A percentile compares a stretch with the other conserved stretches of the same genome.
Evolutionary conservation across 192 early-diverging fungal species (phyloP).

Genomic region (Borealophlyctis nickersoniae): DNA sequence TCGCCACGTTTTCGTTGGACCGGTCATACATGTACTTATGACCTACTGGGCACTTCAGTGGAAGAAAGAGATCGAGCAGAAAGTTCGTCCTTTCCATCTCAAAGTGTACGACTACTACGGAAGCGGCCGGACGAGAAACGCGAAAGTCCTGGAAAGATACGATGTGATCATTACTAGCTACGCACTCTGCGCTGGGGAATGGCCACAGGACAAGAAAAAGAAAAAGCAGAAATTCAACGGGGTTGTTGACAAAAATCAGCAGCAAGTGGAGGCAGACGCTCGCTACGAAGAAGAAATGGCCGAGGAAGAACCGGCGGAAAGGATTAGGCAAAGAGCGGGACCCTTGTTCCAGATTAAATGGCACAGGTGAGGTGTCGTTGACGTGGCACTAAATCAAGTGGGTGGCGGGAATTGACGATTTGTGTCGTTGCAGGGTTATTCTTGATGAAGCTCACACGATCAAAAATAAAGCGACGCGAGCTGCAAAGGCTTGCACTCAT

Average conservation of each 20-base stretch:
- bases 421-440: conserved; percentile 26
- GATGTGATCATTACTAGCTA: conserved; percentile 42
- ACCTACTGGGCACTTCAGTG: conserved; percentile 32
- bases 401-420: neutral
- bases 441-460: conserved; percentile 47
- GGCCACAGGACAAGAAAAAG: conserved; percentile 28
- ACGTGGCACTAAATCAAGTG: neutral
- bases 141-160: conserved; percentile 43
- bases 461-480: conserved; percentile 40
- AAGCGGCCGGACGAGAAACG: conserved; percentile 15
- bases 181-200: conserved; percentile 23
- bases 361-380: neutral
- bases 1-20: neutral
- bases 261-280: conserved; percentile 4
- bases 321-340: conserved; percentile 5
- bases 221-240: conserved; percentile 6
- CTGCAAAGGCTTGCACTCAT: conserved; percentile 22
- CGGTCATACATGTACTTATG: neutral
- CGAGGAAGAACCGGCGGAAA: conserved; percentile 8
- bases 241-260: neutral
- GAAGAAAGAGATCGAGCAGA: conserved; percentile 59
- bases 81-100: conserved; percentile 44
- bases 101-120: conserved; percentile 67
- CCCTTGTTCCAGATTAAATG: conserved; percentile 28
- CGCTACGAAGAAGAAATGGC: conserved; percentile 19